Base-by-base conservation (phyloP, 345 rosid genomes). In the Luvunga scandens region DNA sequence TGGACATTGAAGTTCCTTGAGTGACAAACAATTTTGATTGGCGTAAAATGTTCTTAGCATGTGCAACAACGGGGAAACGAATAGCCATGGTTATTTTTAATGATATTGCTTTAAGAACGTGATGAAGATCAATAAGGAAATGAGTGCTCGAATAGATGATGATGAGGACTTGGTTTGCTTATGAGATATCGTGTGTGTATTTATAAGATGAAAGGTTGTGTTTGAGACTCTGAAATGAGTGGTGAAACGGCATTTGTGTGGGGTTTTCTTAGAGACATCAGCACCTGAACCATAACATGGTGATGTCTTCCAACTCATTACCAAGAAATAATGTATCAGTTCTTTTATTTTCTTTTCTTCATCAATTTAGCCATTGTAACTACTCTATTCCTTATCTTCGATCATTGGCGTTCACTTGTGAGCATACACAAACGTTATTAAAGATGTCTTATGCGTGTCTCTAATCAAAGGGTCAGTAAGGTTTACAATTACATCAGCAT, bases 231-330 rank as follows among this genome's bases (percentile, higher is more conserved):
- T 39, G 27, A 9, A 69, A 8, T 66, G 69, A 66, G 69, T 66
- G 69, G 69, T 66, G 45, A 66, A 21, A 25, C 34, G 80, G 50
- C 69, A 24, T 50, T 61, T 12, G 39, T 13, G 39, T 33, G 71
- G 70, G 78, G 61, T 65, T 30, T n/a, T 2, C 24, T 73, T 5
- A 39, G 66, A 25, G 60, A 56, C 55, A 79, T 21, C 4, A 22
- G 64, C 66, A 25, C 12, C 62, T 75, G 75, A 80, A 27, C 65
- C 19, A 68, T 66, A 70, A 75, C 79, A 69, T 75, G 75, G 45
- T 71, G n/a, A 16, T 71, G 76, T 64, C 76, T 71, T 63, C 38
- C 18, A 61, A 12, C 33, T 62, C 70, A 61, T 61, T 31, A 61
- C 16, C 62, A 22, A 18, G 34, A 34, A 21, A 38, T 19, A 45